A percentile compares a stretch with the other conserved stretches of the same genome.
Evolutionary conservation across 2,329 filamentous ascomycete genomes (phyloP).

Genomic region (Trematosphaeria pertusa): DNA sequence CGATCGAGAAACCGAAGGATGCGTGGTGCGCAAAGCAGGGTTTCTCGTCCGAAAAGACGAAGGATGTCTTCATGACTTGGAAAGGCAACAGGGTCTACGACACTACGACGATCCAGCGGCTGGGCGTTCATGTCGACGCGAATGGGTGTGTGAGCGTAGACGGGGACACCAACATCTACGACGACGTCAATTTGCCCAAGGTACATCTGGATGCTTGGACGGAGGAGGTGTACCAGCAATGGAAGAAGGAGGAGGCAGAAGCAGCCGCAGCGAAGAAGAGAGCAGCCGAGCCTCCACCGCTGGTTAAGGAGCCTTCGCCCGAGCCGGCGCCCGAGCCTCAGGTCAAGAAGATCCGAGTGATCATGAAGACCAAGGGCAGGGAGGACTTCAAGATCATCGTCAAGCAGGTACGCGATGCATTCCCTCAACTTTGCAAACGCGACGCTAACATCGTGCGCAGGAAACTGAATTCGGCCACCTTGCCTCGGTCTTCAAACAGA

Average conservation of each 20-base stretch:
- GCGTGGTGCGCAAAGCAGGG: constrained; percentile 73
- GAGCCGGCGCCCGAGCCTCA: constrained; percentile 24
- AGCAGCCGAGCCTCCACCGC: constrained; percentile 43
- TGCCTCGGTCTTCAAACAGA: constrained; percentile 34
- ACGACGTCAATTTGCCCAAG: constrained; percentile 57
- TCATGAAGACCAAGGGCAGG: constrained; percentile 59
- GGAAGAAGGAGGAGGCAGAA: constrained; percentile 50
- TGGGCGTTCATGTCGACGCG: constrained; percentile 58
- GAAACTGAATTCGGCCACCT: constrained; percentile 41
- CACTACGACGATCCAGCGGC: constrained; percentile 64
- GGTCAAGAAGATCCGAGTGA: constrained; percentile 52
- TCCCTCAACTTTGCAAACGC: background rate
- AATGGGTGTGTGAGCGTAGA: constrained; percentile 48
- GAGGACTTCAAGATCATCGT: constrained; percentile 60
- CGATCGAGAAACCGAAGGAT: constrained; percentile 69
- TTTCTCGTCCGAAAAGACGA: constrained; percentile 57
- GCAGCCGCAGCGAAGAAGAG: constrained; percentile 41
- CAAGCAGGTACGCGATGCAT: constrained; percentile 49
- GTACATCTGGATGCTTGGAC: constrained; percentile 84
- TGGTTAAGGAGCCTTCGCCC: constrained; percentile 22
- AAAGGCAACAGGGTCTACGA: constrained; percentile 75
- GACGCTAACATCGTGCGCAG: constrained; percentile 25
- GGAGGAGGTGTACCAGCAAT: constrained; percentile 63
- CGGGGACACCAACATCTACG: constrained; percentile 57
- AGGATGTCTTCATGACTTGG: constrained; percentile 79